phyloP scores from a whole-genome alignment of 2,329 filamentous ascomycete genomes.

The Paraphaeosphaeria minitans region DNA sequence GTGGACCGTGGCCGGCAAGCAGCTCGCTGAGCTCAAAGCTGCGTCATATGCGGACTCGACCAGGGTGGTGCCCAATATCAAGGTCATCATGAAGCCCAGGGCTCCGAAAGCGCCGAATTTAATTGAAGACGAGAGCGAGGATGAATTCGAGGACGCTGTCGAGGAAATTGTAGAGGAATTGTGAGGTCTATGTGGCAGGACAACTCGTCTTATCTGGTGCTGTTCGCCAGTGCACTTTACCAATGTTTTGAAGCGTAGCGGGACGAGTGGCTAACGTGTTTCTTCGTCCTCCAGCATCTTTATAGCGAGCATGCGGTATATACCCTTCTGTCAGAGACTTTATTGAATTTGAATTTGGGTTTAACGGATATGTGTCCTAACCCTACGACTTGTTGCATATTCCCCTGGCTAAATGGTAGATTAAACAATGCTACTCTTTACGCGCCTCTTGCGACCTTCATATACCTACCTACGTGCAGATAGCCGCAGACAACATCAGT shows the following conservation, averaged over 20 bases:
- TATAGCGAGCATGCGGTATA: conserved; percentile 1
- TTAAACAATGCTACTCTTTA: conserved; percentile 10
- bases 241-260: too few species aligned
- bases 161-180: not conserved
- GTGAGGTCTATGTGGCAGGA: not conserved
- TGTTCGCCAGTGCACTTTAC: not conserved
- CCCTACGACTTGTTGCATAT: not conserved
- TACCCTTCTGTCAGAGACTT: conserved; percentile 3
- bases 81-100: conserved; percentile 38
- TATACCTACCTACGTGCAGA: conserved; percentile 14
- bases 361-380: not conserved
- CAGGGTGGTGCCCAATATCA: conserved; percentile 27
- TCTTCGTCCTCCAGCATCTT: not conserved
- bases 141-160: conserved; percentile 16
- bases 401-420: conserved; percentile 19
- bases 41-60: conserved; percentile 12
- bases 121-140: conserved; percentile 24
- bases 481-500: conserved; percentile 18
- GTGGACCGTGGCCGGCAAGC: conserved; percentile 48
- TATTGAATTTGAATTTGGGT: not conserved
- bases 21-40: conserved; percentile 48
- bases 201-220: not conserved
- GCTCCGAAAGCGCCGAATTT: conserved; percentile 27
- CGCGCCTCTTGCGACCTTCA: conserved; percentile 17
- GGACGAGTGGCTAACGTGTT: too few species aligned